Evolutionary conservation across 352 stramenopile species (phyloP).

Genomic region (Phytophthora rubi): DNA sequence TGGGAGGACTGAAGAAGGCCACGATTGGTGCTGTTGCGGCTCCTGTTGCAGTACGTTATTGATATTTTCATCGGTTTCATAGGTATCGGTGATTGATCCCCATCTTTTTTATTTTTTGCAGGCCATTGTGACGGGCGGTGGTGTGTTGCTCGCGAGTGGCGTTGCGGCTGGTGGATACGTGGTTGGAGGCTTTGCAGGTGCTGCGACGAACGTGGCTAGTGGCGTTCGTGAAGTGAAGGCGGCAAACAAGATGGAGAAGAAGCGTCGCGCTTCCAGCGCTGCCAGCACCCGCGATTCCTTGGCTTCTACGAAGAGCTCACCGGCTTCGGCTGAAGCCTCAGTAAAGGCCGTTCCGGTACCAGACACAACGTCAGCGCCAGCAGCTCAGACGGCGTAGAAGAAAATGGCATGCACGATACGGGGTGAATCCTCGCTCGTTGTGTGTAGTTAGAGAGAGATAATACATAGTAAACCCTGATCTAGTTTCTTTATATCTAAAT

Average conservation of each 20-base stretch:
- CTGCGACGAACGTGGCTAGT: slow-evolving; percentile 82
- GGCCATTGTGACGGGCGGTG: slow-evolving; percentile 78
- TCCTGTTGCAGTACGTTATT: slow-evolving; percentile 71
- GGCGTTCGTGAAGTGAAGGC: slow-evolving; percentile 85
- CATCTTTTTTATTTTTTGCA: slow-evolving; percentile 25
- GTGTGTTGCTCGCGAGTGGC: slow-evolving; percentile 77
- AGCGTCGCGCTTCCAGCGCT: slow-evolving; percentile 48
- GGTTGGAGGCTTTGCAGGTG: slow-evolving; percentile 83
- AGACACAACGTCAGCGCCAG: slow-evolving; percentile 18
- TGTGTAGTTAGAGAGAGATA: slow-evolving; percentile 44
- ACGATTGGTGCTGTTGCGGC: slow-evolving; percentile 83
- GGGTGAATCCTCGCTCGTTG: slow-evolving; percentile 2
- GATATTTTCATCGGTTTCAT: background rate
- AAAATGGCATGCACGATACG: slow-evolving; percentile 18
- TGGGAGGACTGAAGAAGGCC: slow-evolving; percentile 87
- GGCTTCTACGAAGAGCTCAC: slow-evolving; percentile 36
- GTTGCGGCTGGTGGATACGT: slow-evolving; percentile 81
- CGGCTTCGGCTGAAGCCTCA: slow-evolving; percentile 19
- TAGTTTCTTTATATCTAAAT: slow-evolving; percentile 18
- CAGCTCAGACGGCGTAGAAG: slow-evolving; percentile 41
- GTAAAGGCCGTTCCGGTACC: slow-evolving; percentile 31
- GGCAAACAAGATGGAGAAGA: slow-evolving; percentile 77
- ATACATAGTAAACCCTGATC: slow-evolving; percentile 36
- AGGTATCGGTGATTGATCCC: slow-evolving; percentile 2
- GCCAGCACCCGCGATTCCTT: slow-evolving; percentile 39